Percentiles rank a stretch among this genome's conserved stretches.
These are phyloP conservation scores for Clarkia xantiana DNA, from an alignment of 345 rosid genomes.

Conservation along the genomic window DNA sequence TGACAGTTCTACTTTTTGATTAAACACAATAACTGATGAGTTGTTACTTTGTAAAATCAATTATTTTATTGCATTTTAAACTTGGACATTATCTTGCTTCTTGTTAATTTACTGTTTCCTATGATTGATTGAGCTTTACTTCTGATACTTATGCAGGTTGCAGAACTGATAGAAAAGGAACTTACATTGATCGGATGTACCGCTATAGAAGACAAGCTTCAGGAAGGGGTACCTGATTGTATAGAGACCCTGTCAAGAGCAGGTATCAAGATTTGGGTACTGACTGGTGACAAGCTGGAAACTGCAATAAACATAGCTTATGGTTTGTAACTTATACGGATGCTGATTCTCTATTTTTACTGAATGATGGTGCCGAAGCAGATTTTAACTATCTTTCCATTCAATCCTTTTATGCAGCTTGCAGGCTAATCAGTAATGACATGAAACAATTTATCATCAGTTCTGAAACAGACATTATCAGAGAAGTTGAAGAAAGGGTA, in stretches of 20 bases:
- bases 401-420: constrained; percentile 45
- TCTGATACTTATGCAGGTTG: constrained; percentile 42
- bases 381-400: background rate
- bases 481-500: constrained; percentile 90
- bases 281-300: constrained; percentile 99
- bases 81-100: background rate
- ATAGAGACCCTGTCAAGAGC: constrained; percentile 95
- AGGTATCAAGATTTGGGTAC: constrained; percentile 97
- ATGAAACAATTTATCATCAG: constrained; percentile 93
- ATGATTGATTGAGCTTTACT: background rate
- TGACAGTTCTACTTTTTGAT: too few relatives aligned
- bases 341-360: constrained; percentile 5
- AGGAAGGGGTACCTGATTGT: constrained; percentile 96
- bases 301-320: constrained; percentile 98
- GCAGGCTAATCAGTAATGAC: constrained; percentile 91
- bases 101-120: background rate
- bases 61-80: too few relatives aligned
- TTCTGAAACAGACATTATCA: constrained; percentile 85
- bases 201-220: constrained; percentile 99
- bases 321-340: constrained; percentile 30
- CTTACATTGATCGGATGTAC: constrained; percentile 84
- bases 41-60: too few relatives aligned
- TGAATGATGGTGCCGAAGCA: background rate
- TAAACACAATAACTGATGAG: too few relatives aligned
- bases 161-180: constrained; percentile 85